Conservation (phyloP, 2,329 filamentous ascomycete genomes). For the Fusarium solani-melongenae region DNA sequence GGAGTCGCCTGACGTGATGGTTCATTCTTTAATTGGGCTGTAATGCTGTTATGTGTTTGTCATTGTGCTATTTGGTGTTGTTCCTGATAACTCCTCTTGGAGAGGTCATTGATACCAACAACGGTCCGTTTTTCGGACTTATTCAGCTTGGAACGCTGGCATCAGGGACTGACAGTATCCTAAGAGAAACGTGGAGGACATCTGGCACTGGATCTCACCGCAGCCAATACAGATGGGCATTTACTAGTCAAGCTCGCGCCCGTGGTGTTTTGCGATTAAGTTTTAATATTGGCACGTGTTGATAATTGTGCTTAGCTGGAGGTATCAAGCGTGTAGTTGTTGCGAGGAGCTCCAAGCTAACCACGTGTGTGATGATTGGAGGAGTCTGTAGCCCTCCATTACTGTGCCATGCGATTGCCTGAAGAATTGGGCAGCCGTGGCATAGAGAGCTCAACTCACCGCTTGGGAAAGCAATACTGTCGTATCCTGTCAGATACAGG, state of each 20-base stretch:
- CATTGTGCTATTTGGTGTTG: too few species aligned
- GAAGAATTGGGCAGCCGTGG: neutral
- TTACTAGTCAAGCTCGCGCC: neutral
- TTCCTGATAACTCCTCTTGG: too few species aligned
- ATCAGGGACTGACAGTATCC: neutral
- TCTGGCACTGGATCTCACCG: neutral
- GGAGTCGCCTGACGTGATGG: neutral
- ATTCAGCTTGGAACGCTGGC: neutral
- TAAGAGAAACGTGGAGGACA: neutral
- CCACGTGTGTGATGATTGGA: neutral
- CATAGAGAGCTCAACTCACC: neutral
- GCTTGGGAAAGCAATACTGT: neutral
- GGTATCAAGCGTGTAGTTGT: neutral
- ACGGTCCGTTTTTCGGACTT: neutral
- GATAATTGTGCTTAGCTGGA: neutral
- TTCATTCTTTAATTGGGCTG: neutral
- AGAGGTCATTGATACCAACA: too few species aligned
- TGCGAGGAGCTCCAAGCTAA: neutral
- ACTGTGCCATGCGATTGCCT: neutral
- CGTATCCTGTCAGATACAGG: neutral
- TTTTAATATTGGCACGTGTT: neutral
- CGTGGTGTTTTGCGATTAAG: neutral
- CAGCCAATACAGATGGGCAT: neutral
- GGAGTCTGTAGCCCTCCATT: neutral
- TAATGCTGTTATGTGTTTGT: too few species aligned